Percentiles rank a stretch among this genome's conserved stretches.
phyloP scores from a whole-genome alignment of 495 filamentous ascomycete genomes.

The Penicillium herquei region DNA sequence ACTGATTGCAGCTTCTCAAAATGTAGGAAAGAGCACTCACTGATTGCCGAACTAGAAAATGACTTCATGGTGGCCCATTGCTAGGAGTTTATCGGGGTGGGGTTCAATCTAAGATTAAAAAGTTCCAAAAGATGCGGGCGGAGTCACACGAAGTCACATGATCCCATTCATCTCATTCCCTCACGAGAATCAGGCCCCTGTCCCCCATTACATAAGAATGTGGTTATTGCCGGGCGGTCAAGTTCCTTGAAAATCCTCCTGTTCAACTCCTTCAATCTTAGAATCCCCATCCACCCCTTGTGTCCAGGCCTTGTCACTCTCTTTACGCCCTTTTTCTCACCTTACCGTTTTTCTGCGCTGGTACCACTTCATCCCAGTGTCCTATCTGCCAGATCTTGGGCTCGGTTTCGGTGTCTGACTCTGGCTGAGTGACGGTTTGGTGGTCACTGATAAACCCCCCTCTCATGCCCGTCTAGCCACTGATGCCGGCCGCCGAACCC shows the following conservation, averaged over 20 bases:
- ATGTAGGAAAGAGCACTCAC: conserved; percentile 31
- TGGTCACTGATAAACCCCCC: conserved; percentile 35
- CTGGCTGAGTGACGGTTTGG: conserved; percentile 39
- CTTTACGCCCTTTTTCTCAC: conserved; percentile 8
- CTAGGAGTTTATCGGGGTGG: conserved; percentile 9
- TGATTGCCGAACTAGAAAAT: conserved; percentile 58
- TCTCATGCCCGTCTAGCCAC: conserved; percentile 50
- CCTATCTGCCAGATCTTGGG: conserved; percentile 26
- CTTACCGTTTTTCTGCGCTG: neutral
- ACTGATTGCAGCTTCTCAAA: neutral
- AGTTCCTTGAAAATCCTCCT: conserved; percentile 44
- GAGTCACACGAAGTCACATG: neutral
- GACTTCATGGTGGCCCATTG: conserved; percentile 46
- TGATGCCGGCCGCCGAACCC: conserved; percentile 78
- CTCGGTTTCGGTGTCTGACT: conserved; percentile 30
- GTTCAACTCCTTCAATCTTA: conserved; percentile 32
- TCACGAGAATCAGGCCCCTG: too few species aligned
- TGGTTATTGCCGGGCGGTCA: conserved; percentile 17
- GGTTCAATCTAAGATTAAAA: conserved; percentile 15
- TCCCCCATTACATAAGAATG: neutral
- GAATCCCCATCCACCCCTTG: conserved; percentile 23
- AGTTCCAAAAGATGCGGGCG: conserved; percentile 17
- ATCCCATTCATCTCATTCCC: neutral
- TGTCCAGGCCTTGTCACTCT: neutral
- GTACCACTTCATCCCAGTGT: conserved; percentile 8